Base-by-base conservation (phyloP, 2,329 filamentous ascomycete species). In the Apiospora hydei region DNA sequence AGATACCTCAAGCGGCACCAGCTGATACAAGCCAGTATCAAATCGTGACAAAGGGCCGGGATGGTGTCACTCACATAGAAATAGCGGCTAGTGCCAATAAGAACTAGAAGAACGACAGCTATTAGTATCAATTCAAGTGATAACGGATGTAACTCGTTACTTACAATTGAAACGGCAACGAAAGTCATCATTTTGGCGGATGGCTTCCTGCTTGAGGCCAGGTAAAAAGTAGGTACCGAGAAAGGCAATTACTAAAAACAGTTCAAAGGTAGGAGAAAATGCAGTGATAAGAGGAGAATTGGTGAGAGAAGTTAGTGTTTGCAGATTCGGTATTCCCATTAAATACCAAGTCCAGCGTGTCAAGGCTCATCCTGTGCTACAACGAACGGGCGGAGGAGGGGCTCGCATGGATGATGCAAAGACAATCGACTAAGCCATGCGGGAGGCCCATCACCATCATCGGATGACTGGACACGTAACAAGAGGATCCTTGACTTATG, bases 351-450 rank as follows among this genome's bases (percentile, higher is more conserved):
- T 21, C 30, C 53, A 38, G 53, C 18, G 18, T n/a, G 6, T 30
- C 16, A 61, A 24, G 18, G 68, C 16, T 38, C 53, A 38, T 21
- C 30, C n/a, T 38, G 53, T 61, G 53, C 18, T 61, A 61, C 53
- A 38, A 10, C 53, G 38, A 61, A 61, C 53, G 21, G 18, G 26
- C 14, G 16, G 18, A 38, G 4, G 57, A 64, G 57, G 57, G 57
- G 57, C n/a, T 51, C n/a, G 49, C 21, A 41, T 41, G 34, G 21
- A 64, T 64, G 57, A 64, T 64, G 57, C 30, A n/a, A 64, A 64
- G 34, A 41, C 18, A 64, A 64, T 41, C 18, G 34, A 64, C 57
- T 64, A 64, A 64, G 10, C 10, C 34, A 64, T 64, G 57, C 34
- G 18, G 57, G 57, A 64, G 57, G 57, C 57, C 57, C 18, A 38